Evolutionary conservation across 257 asterid species (phyloP).

Genomic region (Przewalskia tangutica): DNA sequence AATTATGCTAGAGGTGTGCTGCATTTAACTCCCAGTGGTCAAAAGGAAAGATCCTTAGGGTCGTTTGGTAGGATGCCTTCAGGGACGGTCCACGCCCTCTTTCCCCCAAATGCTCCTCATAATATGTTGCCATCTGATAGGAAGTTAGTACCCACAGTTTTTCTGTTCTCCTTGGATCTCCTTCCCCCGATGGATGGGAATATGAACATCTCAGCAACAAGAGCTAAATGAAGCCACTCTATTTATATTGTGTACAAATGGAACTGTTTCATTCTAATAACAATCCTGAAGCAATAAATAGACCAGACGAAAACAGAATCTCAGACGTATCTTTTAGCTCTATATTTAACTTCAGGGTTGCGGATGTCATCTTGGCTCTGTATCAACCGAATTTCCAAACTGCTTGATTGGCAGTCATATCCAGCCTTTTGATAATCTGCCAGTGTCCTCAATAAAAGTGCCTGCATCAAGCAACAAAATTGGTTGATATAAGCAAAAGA

Average conservation of each 20-base stretch:
- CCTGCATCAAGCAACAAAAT: constrained; percentile 30
- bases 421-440: constrained; percentile 70
- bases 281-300: neutral
- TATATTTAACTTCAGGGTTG: constrained; percentile 75
- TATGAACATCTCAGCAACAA: neutral
- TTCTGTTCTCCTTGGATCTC: neutral
- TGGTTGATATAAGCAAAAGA: neutral
- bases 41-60: neutral
- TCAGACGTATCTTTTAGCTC: constrained; percentile 57
- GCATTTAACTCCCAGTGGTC: neutral
- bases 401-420: constrained; percentile 69
- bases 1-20: neutral
- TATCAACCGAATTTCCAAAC: constrained; percentile 88
- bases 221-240: neutral
- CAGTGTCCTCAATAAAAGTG: constrained; percentile 72
- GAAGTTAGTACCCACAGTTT: neutral
- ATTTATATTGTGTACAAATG: neutral
- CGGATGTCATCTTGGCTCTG: constrained; percentile 88
- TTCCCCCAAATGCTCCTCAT: neutral
- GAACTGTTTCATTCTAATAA: neutral
- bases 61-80: neutral
- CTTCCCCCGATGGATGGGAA: neutral
- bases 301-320: neutral
- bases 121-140: neutral
- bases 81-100: neutral